Evolutionary conservation across 495 filamentous ascomycete species (phyloP).

Genomic region (Alectoria sarmentosa): DNA sequence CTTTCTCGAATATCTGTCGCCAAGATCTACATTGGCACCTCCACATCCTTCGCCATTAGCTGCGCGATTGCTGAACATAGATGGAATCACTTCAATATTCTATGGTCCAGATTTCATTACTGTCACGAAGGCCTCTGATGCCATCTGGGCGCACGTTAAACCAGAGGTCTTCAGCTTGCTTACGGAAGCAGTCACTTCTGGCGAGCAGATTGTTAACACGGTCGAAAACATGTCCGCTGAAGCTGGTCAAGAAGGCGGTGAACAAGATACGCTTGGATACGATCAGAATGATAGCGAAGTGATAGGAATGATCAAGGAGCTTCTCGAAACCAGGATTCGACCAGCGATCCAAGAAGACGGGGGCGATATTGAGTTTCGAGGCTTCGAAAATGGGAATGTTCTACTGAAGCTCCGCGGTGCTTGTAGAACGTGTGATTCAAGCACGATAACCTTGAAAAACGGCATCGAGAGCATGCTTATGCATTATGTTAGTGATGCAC

Average conservation of each 20-base stretch:
- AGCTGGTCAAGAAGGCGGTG: constrained; percentile 46
- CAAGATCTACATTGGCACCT: constrained; percentile 78
- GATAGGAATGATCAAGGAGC: constrained; percentile 95
- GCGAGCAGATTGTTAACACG: constrained; percentile 71
- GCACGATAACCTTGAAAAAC: constrained; percentile 90
- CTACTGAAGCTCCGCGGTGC: constrained; percentile 83
- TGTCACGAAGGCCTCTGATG: constrained; percentile 79
- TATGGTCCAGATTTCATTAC: constrained; percentile 95
- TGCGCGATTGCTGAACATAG: constrained; percentile 78
- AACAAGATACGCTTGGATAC: constrained; percentile 63
- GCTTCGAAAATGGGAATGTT: constrained; percentile 82
- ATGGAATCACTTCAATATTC: constrained; percentile 90
- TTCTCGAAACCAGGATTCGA: constrained; percentile 91
- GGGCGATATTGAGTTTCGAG: constrained; percentile 89
- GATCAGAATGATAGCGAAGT: constrained; percentile 88
- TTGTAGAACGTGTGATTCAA: constrained; percentile 91
- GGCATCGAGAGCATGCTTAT: constrained; percentile 98
- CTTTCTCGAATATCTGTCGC: constrained; percentile 85
- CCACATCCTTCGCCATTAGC: constrained; percentile 92
- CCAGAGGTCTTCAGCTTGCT: constrained; percentile 94
- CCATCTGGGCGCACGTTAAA: constrained; percentile 89
- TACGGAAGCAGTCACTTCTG: constrained; percentile 78
- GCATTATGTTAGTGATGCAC: constrained; percentile 53
- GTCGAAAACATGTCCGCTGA: constrained; percentile 52
- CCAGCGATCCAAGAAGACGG: constrained; percentile 97